Percentiles rank a stretch among this genome's conserved stretches.
phyloP scores from a whole-genome alignment of 257 asterid genomes.

The Osmanthus fragrans region DNA sequence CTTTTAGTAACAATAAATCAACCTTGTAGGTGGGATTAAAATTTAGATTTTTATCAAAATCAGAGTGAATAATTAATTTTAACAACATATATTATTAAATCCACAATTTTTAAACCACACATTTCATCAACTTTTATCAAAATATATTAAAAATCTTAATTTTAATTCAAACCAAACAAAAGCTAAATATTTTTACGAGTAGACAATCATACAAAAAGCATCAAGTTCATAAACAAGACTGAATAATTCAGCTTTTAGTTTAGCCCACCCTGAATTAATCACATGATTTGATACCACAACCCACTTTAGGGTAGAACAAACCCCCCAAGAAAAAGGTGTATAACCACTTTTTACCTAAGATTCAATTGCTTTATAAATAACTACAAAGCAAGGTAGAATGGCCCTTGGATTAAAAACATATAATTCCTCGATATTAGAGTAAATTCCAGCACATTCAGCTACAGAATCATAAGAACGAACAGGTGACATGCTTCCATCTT shows the following conservation, averaged over 20 bases:
- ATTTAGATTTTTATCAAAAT: no score
- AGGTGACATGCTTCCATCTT: constrained; percentile 12
- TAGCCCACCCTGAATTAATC: constrained; percentile 11
- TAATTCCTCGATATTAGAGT: constrained; percentile 53
- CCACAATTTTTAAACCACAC: no score
- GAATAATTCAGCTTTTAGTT: constrained; percentile 8
- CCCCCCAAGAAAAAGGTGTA: not conserved
- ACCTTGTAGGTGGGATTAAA: no score
- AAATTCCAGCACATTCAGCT: constrained; percentile 36
- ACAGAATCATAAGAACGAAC: constrained; percentile 36
- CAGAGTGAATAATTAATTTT: no score
- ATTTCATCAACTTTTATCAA: no score
- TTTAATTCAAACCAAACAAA: no score
- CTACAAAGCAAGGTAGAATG: constrained; percentile 58
- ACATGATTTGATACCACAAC: constrained; percentile 23
- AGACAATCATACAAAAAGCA: not conserved
- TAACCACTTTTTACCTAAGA: constrained; percentile 15
- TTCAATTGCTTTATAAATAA: constrained; percentile 46
- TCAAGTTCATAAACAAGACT: constrained; percentile 2
- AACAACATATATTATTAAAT: no score
- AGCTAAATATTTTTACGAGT: no score
- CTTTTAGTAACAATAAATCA: no score
- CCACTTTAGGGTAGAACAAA: not conserved
- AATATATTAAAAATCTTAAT: no score
- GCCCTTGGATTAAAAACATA: constrained; percentile 57